A percentile compares a stretch with the other conserved stretches of the same genome.
phyloP scores from a whole-genome alignment of 139 green algal species.

The Spirogloea muscicola region DNA sequence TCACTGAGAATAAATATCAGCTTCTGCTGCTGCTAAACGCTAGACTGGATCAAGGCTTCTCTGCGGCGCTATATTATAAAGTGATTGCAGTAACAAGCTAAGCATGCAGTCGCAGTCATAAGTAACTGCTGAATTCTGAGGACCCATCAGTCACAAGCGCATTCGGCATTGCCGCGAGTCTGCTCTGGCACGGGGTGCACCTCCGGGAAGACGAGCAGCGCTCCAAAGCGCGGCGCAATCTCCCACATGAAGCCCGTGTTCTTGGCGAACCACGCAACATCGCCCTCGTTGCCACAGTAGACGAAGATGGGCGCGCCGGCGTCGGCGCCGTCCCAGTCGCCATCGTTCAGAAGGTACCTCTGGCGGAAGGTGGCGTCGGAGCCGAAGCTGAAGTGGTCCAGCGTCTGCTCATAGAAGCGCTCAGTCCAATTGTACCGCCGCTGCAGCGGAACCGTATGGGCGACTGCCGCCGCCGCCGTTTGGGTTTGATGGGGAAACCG shows the following conservation, averaged over 20 bases:
- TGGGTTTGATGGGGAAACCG: too few species aligned
- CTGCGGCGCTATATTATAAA: background rate
- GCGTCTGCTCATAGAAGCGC: conserved; percentile 14
- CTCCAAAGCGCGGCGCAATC: conserved; percentile 21
- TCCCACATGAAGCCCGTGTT: conserved; percentile 32
- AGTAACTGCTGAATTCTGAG: background rate
- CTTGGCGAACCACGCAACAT: conserved; percentile 17
- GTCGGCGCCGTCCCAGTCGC: conserved; percentile 27
- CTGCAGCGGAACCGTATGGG: too few species aligned
- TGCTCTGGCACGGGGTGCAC: background rate
- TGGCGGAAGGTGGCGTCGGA: conserved; percentile 14
- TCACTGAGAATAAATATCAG: background rate
- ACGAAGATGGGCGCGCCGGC: conserved; percentile 31
- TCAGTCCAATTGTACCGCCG: background rate
- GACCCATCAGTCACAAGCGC: background rate
- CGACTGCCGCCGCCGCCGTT: too few species aligned
- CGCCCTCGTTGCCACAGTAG: conserved; percentile 29
- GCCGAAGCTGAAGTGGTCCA: conserved; percentile 23
- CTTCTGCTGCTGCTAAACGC: background rate
- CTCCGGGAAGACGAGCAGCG: conserved; percentile 19
- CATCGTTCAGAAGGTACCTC: conserved; percentile 30
- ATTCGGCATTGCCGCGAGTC: background rate
- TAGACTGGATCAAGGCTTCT: background rate
- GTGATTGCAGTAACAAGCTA: background rate
- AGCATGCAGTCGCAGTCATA: background rate